Evolutionary conservation across 2,329 filamentous ascomycete species (phyloP), one percentile per base, ranked within the genome.

Genomic region (Magnaporthiopsis poae): DNA sequence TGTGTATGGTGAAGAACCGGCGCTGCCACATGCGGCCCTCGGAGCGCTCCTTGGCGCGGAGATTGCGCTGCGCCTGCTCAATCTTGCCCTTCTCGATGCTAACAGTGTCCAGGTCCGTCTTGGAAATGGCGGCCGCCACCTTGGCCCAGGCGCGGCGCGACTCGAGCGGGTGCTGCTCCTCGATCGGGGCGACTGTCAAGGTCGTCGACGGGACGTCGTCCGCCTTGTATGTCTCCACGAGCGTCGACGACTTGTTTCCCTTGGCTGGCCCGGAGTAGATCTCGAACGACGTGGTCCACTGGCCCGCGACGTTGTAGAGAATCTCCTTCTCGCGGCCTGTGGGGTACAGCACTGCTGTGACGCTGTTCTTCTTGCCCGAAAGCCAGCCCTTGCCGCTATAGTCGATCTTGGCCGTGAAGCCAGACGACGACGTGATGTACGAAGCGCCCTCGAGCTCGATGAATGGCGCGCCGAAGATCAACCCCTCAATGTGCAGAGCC

Each of bases 321-420:
- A 86, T 84, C 65, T 90, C 88, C 78, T 89, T 90, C 77, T 88
- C 91, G 78, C 82, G 81, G 80, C 87, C 78, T 77, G 90, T 86
- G 21, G 81, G 84, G 79, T 90, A 92, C 67, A 98, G 76, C 31
- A 82, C 82, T 18, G 92, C 94, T 15, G 82, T 86, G 75, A 98
- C 92, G 67, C 85, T 90, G 80, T 98, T 98, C 82, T 96, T 97
- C 83, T 96, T 96, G 71, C 94, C 95, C 62, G 90, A 92, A 12
- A 99, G 78, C 94, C 94, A 99, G 67, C 94, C 94, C 76, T 92
- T 94, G 73, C 94, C 93, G 68, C 87, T 90, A 80, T 96, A 99
- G 75, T 96, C 92, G 73, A 98, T 90, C 80, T 92, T 93, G 70
- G 91, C 86, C 5, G 92, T 90, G 80, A 89, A 97, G 65, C 95